phyloP scores from a whole-genome alignment of 192 early-diverging fungal genomes.

The Coemansia sp. region DNA sequence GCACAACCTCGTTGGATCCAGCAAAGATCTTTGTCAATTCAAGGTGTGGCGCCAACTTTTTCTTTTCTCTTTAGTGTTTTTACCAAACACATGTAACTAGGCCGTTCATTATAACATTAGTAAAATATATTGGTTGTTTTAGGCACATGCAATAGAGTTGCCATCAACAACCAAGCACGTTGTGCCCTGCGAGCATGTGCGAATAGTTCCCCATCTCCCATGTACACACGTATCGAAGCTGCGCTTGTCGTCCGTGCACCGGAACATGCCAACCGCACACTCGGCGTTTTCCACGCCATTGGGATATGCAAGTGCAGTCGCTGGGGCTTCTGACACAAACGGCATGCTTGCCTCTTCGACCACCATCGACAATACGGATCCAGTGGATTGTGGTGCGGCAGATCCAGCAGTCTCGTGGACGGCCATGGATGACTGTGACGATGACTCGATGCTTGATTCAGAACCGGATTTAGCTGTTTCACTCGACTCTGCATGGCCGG shows the following conservation, averaged over 20 bases:
- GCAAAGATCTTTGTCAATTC: no score
- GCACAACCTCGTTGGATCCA: no score
- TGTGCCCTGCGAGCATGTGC: conserved; percentile 31
- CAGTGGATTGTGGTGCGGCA: not conserved
- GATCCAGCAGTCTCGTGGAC: not conserved
- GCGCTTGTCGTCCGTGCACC: conserved; percentile 13
- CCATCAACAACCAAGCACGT: conserved; percentile 15
- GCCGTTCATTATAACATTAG: no score
- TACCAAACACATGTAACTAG: no score
- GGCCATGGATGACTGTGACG: not conserved
- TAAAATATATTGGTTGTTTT: not conserved
- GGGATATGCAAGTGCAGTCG: not conserved
- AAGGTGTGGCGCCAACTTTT: no score
- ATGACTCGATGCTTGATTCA: not conserved
- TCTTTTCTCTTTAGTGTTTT: no score
- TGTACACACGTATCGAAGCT: conserved; percentile 43
- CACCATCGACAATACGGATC: not conserved
- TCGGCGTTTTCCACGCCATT: not conserved
- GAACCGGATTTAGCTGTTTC: not conserved
- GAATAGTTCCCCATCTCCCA: conserved; percentile 40
- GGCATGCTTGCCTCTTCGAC: not conserved
- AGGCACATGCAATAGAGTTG: conserved; percentile 30
- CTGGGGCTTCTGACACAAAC: not conserved
- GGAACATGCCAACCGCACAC: conserved; percentile 19
- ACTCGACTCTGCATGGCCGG: not conserved